These are phyloP conservation scores for Camelina hispida DNA, from an alignment of 345 rosid genomes.

Conservation along the genomic window DNA sequence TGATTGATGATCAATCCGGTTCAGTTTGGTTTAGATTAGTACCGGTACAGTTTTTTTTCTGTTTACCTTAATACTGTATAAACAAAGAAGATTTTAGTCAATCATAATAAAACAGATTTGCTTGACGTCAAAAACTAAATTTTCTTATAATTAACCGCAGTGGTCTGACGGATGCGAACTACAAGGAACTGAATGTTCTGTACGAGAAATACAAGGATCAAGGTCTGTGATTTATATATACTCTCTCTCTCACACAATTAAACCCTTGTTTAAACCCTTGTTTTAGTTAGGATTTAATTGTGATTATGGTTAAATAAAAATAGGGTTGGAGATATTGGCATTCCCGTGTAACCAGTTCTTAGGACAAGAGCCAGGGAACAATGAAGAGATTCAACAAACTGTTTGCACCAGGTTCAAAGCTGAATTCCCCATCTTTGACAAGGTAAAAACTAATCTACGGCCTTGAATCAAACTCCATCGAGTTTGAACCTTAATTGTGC, in stretches of 20 bases:
- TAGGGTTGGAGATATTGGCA: slow-evolving; percentile 87
- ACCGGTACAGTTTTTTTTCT: not conserved
- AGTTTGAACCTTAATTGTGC: too few species aligned
- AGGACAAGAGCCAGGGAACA: slow-evolving; percentile 94
- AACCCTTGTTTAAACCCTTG: too few species aligned
- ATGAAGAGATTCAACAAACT: slow-evolving; percentile 79
- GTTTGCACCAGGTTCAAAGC: slow-evolving; percentile 87
- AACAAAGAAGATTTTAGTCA: too few species aligned
- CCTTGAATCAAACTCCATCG: not conserved
- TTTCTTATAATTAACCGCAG: slow-evolving; percentile 48
- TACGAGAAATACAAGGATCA: slow-evolving; percentile 78
- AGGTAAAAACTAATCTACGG: slow-evolving; percentile 47
- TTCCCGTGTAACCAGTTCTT: slow-evolving; percentile 97
- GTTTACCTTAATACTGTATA: too few species aligned
- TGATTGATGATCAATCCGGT: not conserved
- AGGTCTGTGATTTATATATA: slow-evolving; percentile 50
- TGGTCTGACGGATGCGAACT: slow-evolving; percentile 83
- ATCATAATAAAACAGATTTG: too few species aligned
- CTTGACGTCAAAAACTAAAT: not conserved
- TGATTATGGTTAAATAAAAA: not conserved
- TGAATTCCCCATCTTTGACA: slow-evolving; percentile 90
- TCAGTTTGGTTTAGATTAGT: not conserved
- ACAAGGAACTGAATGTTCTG: slow-evolving; percentile 81
- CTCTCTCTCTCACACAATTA: not conserved
- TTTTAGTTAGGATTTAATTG: not conserved